These are phyloP conservation scores for Vigna hirtella DNA, from an alignment of 306 rosid species.

Conservation along the genomic window DNA sequence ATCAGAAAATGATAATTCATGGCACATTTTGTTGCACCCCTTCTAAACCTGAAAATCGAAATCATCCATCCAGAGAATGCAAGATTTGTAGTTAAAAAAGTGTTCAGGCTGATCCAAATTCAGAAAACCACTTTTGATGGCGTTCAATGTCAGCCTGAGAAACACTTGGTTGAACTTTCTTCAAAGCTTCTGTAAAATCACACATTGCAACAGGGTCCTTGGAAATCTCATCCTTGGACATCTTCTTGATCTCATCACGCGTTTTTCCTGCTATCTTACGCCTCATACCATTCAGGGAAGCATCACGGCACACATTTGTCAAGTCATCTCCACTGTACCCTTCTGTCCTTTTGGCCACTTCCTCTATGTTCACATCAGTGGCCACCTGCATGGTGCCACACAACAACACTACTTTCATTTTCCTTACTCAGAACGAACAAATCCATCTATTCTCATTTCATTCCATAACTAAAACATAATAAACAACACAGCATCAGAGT, in stretches of 20 bases:
- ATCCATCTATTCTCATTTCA: neutral
- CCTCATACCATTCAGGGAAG: conserved; percentile 96
- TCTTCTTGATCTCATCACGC: conserved; percentile 92
- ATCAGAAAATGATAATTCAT: too few species aligned
- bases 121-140: conserved; percentile 95
- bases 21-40: too few species aligned
- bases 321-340: conserved; percentile 99
- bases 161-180: conserved; percentile 92
- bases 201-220: conserved; percentile 99
- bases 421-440: too few species aligned
- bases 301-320: conserved; percentile 94
- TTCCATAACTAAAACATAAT: neutral
- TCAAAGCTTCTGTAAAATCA: conserved; percentile 90
- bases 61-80: neutral
- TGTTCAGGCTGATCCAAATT: conserved; percentile 82
- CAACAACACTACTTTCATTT: neutral
- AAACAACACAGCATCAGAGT: neutral
- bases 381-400: conserved; percentile 67
- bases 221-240: conserved; percentile 94
- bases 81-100: neutral
- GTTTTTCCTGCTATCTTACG: conserved; percentile 98
- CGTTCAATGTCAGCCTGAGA: conserved; percentile 82
- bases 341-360: conserved; percentile 89
- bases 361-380: conserved; percentile 78
- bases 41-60: too few species aligned